Base-by-base conservation (phyloP, 176 grass and related monocot genomes). In the Coix lacrymajobi region DNA sequence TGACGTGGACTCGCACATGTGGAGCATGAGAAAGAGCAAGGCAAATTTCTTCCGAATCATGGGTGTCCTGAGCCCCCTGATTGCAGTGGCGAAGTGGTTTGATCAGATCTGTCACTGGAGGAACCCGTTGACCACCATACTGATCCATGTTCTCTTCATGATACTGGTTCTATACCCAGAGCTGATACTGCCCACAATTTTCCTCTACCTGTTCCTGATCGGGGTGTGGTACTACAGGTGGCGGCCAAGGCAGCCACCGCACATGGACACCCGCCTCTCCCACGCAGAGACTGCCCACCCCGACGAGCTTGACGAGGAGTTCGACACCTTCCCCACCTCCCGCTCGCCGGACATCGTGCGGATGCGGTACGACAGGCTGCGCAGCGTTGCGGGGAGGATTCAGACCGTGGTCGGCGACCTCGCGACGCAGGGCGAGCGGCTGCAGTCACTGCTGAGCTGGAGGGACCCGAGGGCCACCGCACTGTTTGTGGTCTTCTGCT, bases 11-110 rank as follows among this genome's bases (percentile, higher is more conserved):
- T 92, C 84, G 7, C 91, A 92, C 76, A 92, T 89, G 91, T 92
- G 91, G 91, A 92, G 91, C 76, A 92, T 92, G 91, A 49, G 91
- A 73, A 92, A 86, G 84, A 92, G 91, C 91, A 92, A 92, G 68
- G 91, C 91, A 1, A 92, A 92, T 48, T 92, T 92, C 37, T 87
- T 84, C 56, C 87, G 91, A n/a, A 92, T 92, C 20, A 89, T 87
- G 91, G 57, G 76, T 74, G 91, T 92, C 39, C 66, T 92, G 48
- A 64, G 84, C 65, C 83, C 86, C 58, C 13, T 92, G 76, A 73
- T 92, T 75, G 43, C 84, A 4, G 87, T 88, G 48, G 76, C 84
- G 37, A 92, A 41, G 38, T 92, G 91, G 91, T 87, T 92, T 0
- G 65, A 86, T 83, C 91, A 92, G 84, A 92, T 92, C 69, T 92